Evolutionary conservation across 352 stramenopile species (phyloP), one percentile per base, ranked within the genome.

Genomic region (Phytophthora syringae): DNA sequence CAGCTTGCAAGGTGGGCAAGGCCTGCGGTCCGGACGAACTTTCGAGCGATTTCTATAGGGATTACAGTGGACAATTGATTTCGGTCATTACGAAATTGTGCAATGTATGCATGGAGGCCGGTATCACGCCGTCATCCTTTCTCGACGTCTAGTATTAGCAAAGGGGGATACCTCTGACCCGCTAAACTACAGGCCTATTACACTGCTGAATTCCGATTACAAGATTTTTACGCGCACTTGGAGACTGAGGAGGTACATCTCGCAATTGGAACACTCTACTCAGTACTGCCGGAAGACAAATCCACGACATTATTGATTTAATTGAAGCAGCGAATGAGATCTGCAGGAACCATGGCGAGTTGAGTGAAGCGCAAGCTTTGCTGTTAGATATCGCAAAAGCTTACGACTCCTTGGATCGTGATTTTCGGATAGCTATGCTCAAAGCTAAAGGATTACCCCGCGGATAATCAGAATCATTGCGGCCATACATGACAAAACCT

Each of bases 351-450:
- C 13, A 4, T 0, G 11, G 13, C 5, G 9, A 32, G 5, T 20
- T 53, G 0, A 37, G 12, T 2, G 27, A 45, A 0, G 58, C 50
- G 0, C 28, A 54, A 39, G 59, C 44, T 2, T 12, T 67, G 7
- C 4, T 67, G 2, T 13, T 61, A 6, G 59, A 60, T 11, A 56
- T 61, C 21, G 51, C 34, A 1, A 60, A 67, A 45, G 59, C 32
- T 2, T 67, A 60, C 18, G 30, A 67, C 27, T 61, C 59, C 0
- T 13, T 67, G 1, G 43, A 56, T 7, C 20, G 59, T 7, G 15
- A 34, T 3, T 67, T 51, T 21, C 18, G 60, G 1, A 21, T 61
- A 10, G 24, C 7, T 16, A 50, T 67, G 5, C 42, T 67, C 15
- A 7, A 20, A 15, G n/a, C 12, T 5, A 52, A 58, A 22, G 43